These are phyloP conservation scores for Eutrema heterophyllum DNA, from an alignment of 345 rosid species.

Conservation along the genomic window DNA sequence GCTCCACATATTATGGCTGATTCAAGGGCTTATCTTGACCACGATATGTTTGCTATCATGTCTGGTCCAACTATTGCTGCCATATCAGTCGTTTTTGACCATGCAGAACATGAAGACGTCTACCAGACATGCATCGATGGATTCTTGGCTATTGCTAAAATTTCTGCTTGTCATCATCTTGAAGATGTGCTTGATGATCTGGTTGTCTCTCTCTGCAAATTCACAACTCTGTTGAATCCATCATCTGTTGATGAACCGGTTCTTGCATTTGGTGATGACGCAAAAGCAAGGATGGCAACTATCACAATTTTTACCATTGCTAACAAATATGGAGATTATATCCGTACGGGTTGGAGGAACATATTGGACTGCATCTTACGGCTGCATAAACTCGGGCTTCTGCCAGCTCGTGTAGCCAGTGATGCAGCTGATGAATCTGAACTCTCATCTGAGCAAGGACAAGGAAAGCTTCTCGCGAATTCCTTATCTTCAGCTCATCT, in stretches of 20 bases:
- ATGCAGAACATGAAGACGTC: constrained; percentile 94
- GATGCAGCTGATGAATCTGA: constrained; percentile 98
- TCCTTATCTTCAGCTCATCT: constrained; percentile 72
- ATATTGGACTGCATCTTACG: constrained; percentile 92
- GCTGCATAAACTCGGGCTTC: constrained; percentile 95
- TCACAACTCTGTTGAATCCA: constrained; percentile 89
- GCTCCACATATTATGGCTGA: constrained; percentile 78
- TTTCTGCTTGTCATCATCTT: constrained; percentile 96
- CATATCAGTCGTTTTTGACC: constrained; percentile 96
- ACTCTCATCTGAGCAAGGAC: constrained; percentile 70
- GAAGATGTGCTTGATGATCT: constrained; percentile 98
- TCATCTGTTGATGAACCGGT: constrained; percentile 89
- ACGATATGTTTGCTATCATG: constrained; percentile 98
- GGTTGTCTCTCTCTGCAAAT: constrained; percentile 91
- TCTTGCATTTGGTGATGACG: constrained; percentile 90
- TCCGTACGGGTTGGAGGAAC: constrained; percentile 97
- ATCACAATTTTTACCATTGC: constrained; percentile 96
- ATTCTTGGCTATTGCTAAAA: constrained; percentile 92
- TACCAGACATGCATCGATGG: constrained; percentile 97
- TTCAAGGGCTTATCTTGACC: constrained; percentile 86
- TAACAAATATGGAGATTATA: constrained; percentile 89
- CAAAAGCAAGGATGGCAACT: constrained; percentile 95
- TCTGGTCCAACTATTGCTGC: constrained; percentile 99
- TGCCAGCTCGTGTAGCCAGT: constrained; percentile 96
- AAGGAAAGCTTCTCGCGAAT: constrained; percentile 75